A percentile compares a stretch with the other conserved stretches of the same genome.
Conservation (phyloP, 2,329 filamentous ascomycete genomes). For the Chrysoporthe deuterocubensis region DNA sequence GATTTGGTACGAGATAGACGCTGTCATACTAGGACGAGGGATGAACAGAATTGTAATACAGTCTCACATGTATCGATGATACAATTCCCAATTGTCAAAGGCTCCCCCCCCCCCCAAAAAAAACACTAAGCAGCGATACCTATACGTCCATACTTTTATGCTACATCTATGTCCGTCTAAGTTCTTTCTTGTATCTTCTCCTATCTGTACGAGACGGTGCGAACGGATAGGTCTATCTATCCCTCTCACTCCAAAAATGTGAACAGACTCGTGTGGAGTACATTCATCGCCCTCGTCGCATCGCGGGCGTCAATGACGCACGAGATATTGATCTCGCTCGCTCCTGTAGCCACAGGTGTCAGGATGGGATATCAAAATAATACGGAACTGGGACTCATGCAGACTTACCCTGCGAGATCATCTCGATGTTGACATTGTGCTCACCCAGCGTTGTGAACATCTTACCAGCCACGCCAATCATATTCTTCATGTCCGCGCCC, state of each 20-base stretch:
- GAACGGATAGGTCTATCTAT: background rate
- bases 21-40: background rate
- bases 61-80: background rate
- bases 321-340: conserved; percentile 98
- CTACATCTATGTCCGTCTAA: background rate
- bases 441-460: conserved; percentile 97
- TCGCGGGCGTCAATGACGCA: conserved; percentile 94
- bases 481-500: conserved; percentile 96
- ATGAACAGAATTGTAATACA: background rate
- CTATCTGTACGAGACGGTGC: background rate
- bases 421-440: conserved; percentile 95
- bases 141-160: background rate
- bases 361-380: background rate
- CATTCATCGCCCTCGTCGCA: conserved; percentile 91
- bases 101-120: no score
- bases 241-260: conserved; percentile 78
- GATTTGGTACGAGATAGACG: background rate
- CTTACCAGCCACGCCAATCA: conserved; percentile 87
- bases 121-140: background rate
- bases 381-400: background rate
- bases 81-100: background rate
- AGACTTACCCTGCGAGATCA: conserved; percentile 91
- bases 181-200: background rate
- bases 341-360: conserved; percentile 59
- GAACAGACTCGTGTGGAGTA: conserved; percentile 95